Evolutionary conservation across 2,329 filamentous ascomycete species (phyloP), one percentile per base, ranked within the genome.

Genomic region (Alternaria sp.): DNA sequence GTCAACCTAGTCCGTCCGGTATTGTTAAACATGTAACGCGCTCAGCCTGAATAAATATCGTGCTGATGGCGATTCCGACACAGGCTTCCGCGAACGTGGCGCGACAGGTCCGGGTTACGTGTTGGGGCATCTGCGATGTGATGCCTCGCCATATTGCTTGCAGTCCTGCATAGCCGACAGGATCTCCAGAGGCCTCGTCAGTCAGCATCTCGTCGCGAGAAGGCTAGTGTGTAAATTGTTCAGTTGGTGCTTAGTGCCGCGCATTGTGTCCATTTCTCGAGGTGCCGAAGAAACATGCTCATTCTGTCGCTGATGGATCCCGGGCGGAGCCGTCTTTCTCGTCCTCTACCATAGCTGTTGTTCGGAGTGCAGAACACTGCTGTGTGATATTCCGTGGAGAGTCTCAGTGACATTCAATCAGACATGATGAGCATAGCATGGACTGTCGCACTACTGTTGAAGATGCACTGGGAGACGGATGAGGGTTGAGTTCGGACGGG

Each of bases 401-500:
- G 9, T n/a, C n/a, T 8, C 30, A n/a, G 30, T 6, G 20, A 41
- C 3, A 6, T 10, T 53, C 5, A 41, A 23, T 6, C 4, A 53
- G 23, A 5, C 10, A n/a, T n/a, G 18, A 37, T 15, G 20, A n/a
- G 9, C 4, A 18, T 20, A 25, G 23, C 15, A 41, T 14, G 14
- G 7, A 7, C 3, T 53, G 7, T 53, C 9, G 14, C 20, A 53
- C 21, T 23, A 10, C 18, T 5, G 49, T 21, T 21, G 28, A 51
- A 20, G 20, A 51, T 37, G 28, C 9, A 30, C 28, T 37, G 15
- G 49, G 7, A 37, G 14, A 37, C 28, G 25, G 20, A 37, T 23
- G 49, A 14, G 51, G 28, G 41, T 44, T 56, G 51, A 56, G 57
- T 49, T 41, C 57, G 57, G 61, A 56, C 26, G 50, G 47, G 43